Conservation (phyloP, 2,329 filamentous ascomycete species). For the Xylariaceae sp. region DNA sequence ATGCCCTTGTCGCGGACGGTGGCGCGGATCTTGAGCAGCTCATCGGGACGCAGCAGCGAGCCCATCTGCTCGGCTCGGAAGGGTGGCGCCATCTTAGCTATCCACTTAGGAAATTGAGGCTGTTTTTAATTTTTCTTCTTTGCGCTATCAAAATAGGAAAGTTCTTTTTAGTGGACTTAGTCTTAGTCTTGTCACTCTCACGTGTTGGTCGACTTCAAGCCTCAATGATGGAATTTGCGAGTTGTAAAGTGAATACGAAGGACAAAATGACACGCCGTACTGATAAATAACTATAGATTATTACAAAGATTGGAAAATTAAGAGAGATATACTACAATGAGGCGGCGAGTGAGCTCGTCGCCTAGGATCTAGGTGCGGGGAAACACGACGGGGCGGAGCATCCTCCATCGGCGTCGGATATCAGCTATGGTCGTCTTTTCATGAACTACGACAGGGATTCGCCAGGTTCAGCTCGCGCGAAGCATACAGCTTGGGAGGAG, state of each 20-base stretch:
- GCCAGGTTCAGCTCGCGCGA: background rate
- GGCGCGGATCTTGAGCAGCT: conserved; percentile 66
- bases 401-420: conserved; percentile 6
- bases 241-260: background rate
- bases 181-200: background rate
- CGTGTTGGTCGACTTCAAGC: too few relatives aligned
- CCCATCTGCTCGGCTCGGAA: conserved; percentile 80
- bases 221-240: too few relatives aligned
- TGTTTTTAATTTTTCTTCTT: background rate
- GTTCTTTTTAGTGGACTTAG: background rate
- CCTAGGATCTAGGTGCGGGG: conserved; percentile 19
- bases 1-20: conserved; percentile 62
- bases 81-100: conserved; percentile 49
- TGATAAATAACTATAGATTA: background rate
- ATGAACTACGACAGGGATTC: conserved; percentile 11
- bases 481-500: background rate
- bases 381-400: conserved; percentile 10
- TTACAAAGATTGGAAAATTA: background rate
- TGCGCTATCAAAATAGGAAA: background rate
- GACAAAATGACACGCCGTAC: too few relatives aligned
- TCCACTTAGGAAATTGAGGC: background rate
- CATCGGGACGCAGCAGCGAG: conserved; percentile 72
- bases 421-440: conserved; percentile 11
- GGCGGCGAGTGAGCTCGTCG: background rate
- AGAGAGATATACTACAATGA: conserved; percentile 4